Evolutionary conservation across 2,329 filamentous ascomycete species (phyloP), one percentile per base, ranked within the genome.

Genomic region (Colletotrichum simmondsii): DNA sequence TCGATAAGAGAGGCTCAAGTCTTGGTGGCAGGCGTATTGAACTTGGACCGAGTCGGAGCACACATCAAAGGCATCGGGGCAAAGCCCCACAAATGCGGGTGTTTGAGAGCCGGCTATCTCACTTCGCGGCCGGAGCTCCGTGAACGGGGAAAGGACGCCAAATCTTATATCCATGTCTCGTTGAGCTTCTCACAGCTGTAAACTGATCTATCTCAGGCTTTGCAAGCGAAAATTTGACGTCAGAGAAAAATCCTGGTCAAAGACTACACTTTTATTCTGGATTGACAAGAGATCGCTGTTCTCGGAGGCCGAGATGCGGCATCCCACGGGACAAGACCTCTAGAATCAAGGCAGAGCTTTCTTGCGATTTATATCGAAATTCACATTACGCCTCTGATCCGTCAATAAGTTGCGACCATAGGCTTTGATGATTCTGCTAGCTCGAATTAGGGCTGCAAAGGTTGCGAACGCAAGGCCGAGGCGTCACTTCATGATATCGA

Each of bases 141-240:
- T 72, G 80, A 53, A 76, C 80, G 71, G 12, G 14, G 12, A 79
- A 4, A 76, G 4, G n/a, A 76, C 65, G 32, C 75, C 54, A n/a
- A 73, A 57, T 68, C 78, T 76, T 76, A 5, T 74, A 79, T 0
- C 78, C 85, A 77, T 76, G 5, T 75, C 79, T 0, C 79, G 85
- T 0, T 82, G 4, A 75, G 81, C 0, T 77, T 87, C 2, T 87
- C 84, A 65, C 81, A 83, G 85, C 85, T 1, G 79, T 85, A 0
- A 77, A 81, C 28, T 77, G 84, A 28, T 83, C 85, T 4, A 79
- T 85, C 11, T 85, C 32, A 35, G 11, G 32, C 1, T 12, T 35
- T 5, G 11, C 3, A 12, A 12, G 10, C 32, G 32, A 5, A 35
- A 5, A 12, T 5, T 35, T 12, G 4, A 12, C 32, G 32, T 12